Evolutionary conservation across 768 basidiomycete species (phyloP).

Genomic region (Mrakia frigida): DNA sequence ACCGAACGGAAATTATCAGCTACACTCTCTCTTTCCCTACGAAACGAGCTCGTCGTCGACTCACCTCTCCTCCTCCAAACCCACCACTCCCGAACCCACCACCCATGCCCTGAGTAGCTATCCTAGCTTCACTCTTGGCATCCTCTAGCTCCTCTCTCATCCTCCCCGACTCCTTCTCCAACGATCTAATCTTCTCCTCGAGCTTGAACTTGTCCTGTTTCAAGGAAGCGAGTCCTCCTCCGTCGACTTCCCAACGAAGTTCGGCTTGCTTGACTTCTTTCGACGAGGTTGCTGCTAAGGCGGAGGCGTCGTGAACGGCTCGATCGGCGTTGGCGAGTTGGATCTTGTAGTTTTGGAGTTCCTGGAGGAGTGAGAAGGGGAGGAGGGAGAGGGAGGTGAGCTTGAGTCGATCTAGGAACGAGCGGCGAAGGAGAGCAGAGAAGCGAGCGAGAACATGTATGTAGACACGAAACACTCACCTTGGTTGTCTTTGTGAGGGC

Average conservation of each 20-base stretch:
- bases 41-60: not conserved
- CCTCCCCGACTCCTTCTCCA: not conserved
- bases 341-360: slow-evolving; percentile 37
- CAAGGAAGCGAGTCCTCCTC: not conserved
- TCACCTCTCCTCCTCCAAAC: slow-evolving; percentile 12
- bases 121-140: slow-evolving; percentile 10
- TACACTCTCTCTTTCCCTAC: not conserved
- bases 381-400: not conserved
- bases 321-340: slow-evolving; percentile 41
- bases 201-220: slow-evolving; percentile 31
- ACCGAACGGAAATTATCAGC: not conserved
- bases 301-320: slow-evolving; percentile 32
- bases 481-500: slow-evolving; percentile 32
- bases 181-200: slow-evolving; percentile 33
- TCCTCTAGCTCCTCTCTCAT: slow-evolving; percentile 5
- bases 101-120: not conserved
- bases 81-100: not conserved
- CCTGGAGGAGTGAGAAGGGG: slow-evolving; percentile 33
- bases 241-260: slow-evolving; percentile 7
- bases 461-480: slow-evolving; percentile 23
- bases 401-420: not conserved
- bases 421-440: not conserved
- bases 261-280: slow-evolving; percentile 10
- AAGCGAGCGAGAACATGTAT: not conserved
- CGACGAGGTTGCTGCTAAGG: not conserved